Evolutionary conservation across 2,329 filamentous ascomycete species (phyloP), one percentile per base, ranked within the genome.

Genomic region (Incumbomyces delicatus): DNA sequence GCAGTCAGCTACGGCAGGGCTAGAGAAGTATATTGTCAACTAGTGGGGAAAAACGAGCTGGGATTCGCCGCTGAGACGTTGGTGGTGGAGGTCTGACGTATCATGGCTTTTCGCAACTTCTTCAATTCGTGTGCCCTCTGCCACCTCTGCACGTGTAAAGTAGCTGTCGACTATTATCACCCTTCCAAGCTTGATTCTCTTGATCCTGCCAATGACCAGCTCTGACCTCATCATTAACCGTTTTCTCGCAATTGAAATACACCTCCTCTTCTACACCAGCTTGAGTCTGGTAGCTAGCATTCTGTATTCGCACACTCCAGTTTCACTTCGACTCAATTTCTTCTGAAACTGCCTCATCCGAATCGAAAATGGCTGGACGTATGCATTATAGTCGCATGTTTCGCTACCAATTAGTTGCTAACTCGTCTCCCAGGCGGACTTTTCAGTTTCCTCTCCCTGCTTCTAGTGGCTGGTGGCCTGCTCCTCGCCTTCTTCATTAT

Each of bases 401-500:
- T 8, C 22, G 22, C 22, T 5, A 8, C 4, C 8, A 27, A 4
- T 8, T 27, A 8, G 22, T 27, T 27, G 22, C 22, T 27, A 39
- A 13, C 36, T 39, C 12, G 14, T 22, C 17, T n/a, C 36, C 5
- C 4, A 81, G 78, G 78, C 59, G 71, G 74, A 47, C 47, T 73
- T 40, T 65, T 81, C 58, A 75, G 72, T 54, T 61, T 78, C 39
- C 52, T 72, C 40, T 79, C 80, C 61, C 68, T 84, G 49, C 64
- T 84, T 56, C 68, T 85, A 51, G 71, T 80, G 51, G 78, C 76
- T 38, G 78, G 72, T 37, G 74, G 78, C 44, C 68, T 82, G 44
- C 65, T 85, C 22, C 64, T 86, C 52, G 75, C 82, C 56, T 77
- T 85, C 64, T 73, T 85, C 56, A 75, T 81, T 53, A 69, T 85